phyloP scores from a whole-genome alignment of 768 basidiomycete genomes.

The Xerocomus potaroensis region DNA sequence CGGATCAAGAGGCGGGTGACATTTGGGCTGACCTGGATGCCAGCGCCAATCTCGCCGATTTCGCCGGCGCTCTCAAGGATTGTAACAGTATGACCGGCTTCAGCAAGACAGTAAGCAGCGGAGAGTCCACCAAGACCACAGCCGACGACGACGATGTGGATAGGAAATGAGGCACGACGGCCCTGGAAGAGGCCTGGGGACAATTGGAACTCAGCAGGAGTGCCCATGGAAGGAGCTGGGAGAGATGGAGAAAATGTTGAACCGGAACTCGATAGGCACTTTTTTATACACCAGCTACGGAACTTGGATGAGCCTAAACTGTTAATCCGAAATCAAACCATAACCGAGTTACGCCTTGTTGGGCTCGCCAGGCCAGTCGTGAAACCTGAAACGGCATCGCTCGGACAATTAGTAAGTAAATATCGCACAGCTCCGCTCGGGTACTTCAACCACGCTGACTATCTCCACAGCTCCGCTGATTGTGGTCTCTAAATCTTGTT shows the following conservation, averaged over 20 bases:
- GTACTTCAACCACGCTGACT: too few relatives aligned
- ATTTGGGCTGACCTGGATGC: constrained; percentile 46
- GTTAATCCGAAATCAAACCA: neutral
- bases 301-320: neutral
- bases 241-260: neutral
- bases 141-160: constrained; percentile 43
- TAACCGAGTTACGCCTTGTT: neutral
- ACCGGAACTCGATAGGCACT: neutral
- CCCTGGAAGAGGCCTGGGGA: constrained; percentile 19
- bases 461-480: too few relatives aligned
- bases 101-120: constrained; percentile 42
- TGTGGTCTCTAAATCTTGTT: too few relatives aligned
- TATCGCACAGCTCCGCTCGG: too few relatives aligned
- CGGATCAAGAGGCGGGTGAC: constrained; percentile 42
- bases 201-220: neutral
- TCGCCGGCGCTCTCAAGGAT: constrained; percentile 40
- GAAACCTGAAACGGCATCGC: too few relatives aligned
- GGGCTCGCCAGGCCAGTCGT: too few relatives aligned
- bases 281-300: neutral
- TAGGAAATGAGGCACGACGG: constrained; percentile 19
- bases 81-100: constrained; percentile 46
- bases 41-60: constrained; percentile 47
- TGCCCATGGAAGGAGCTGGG: neutral
- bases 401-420: too few relatives aligned
- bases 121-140: constrained; percentile 49